Conservation (phyloP, 768 basidiomycete species). For the Lactifluus volemus region DNA sequence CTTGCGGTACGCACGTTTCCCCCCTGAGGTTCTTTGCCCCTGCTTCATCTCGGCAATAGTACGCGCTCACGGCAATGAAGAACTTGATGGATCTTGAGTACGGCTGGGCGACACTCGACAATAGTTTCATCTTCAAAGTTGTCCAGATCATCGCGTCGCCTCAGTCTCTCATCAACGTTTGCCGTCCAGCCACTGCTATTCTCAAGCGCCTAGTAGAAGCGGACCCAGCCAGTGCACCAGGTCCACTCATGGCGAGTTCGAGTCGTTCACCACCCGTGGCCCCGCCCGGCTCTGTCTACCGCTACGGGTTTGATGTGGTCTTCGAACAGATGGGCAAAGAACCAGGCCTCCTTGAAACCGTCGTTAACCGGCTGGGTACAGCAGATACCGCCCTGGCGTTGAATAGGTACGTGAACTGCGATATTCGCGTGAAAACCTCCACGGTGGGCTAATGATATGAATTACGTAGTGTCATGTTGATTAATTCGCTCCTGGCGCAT, state of each 20-base stretch:
- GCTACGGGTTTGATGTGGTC: constrained; percentile 77
- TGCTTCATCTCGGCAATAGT: constrained; percentile 35
- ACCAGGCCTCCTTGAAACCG: constrained; percentile 62
- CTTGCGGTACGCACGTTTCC: constrained; percentile 53
- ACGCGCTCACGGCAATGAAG: constrained; percentile 78
- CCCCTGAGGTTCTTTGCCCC: not conserved
- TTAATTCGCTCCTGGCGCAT: constrained; percentile 76
- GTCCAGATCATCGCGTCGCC: constrained; percentile 72
- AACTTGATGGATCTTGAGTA: constrained; percentile 82
- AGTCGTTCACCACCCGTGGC: constrained; percentile 44
- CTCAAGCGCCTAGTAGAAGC: constrained; percentile 86
- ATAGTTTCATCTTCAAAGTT: constrained; percentile 65
- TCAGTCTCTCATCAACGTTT: constrained; percentile 77
- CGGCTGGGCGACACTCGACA: constrained; percentile 70
- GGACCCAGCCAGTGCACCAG: constrained; percentile 61
- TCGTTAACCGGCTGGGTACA: constrained; percentile 70
- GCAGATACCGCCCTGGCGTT: constrained; percentile 81
- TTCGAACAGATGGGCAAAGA: constrained; percentile 77
- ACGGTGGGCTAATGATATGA: constrained; percentile 4
- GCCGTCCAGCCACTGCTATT: constrained; percentile 84
- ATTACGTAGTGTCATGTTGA: constrained; percentile 67
- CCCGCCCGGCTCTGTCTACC: constrained; percentile 66
- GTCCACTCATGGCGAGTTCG: constrained; percentile 47
- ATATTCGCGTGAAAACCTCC: constrained; percentile 12
- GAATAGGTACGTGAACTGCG: constrained; percentile 46